Base-by-base conservation (phyloP, 1,139 yeast genomes). In the Geotrichum histeridarum region DNA sequence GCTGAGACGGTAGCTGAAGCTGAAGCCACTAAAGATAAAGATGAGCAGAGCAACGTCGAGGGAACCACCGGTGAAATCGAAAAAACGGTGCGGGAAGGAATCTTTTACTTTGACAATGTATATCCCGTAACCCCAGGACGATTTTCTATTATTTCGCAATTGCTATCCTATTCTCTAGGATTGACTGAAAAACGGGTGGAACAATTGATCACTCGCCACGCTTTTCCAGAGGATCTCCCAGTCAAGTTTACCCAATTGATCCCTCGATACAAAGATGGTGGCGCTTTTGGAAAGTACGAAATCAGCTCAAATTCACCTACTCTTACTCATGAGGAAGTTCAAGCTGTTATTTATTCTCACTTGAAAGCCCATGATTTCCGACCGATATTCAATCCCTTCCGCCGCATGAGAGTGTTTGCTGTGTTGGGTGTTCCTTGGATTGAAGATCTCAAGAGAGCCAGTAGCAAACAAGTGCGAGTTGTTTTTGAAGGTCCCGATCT, bases 351-450 rank as follows among this genome's bases (percentile, higher is more conserved):
- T 12, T 60, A 61, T 42, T 59, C 62, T 5, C 57, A 63, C 30
- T 56, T 64, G 30, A 61, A 54, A 37, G 53, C 49, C 7, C 42
- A 57, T 4, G 51, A 50, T 9, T 57, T 50, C 44, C 57, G 61
- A 4, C 56, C 61, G 11, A 45, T 59, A 56, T 62, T 56, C 47
- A 56, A 60, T 48, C 60, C 77, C 60, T 60, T 69, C 64, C 57
- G 73, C 68, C 54, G 72, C 68, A 65, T 77, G 82, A 70, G 68
- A 71, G 64, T 86, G 73, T 54, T 85, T 76, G 82, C 87, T 0
- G 98, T 94, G 0, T 84, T 85, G 61, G 99, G 99, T 56, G 77
- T 81, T 0, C 99, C 99, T 0, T 93, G 98, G 97, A 86, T 93
- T 59, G 98, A 93, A 70, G 99, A 93, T 67, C 75, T 93, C 66